Percentiles rank a stretch among this genome's conserved stretches.
Conservation (phyloP, 768 basidiomycete species). For the Lactarius tabidus region DNA sequence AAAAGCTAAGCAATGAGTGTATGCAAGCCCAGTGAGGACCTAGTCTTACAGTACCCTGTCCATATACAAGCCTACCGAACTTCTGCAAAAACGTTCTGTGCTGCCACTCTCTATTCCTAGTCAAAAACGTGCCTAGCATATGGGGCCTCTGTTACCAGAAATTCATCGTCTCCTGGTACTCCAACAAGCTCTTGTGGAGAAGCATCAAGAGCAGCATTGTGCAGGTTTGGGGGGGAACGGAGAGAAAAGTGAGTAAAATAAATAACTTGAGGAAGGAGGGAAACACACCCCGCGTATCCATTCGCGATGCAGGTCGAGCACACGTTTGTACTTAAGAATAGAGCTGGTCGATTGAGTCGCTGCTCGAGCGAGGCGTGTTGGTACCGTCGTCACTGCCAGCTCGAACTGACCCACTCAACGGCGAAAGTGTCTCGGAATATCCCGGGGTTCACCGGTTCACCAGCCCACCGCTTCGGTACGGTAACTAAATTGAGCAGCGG, state of each 20-base stretch:
- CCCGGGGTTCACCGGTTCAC: no score
- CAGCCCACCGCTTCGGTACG: no score
- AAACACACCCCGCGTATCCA: constrained; percentile 88
- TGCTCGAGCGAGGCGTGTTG: no score
- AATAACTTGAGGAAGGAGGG: constrained; percentile 1
- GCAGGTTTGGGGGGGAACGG: constrained; percentile 38
- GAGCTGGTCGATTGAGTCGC: constrained; percentile 52
- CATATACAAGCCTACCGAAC: constrained; percentile 52
- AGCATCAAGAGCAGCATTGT: constrained; percentile 71
- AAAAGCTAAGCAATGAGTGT: no score
- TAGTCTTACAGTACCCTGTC: no score
- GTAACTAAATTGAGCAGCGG: no score
- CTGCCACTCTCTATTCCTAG: constrained; percentile 42
- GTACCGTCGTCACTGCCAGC: no score
- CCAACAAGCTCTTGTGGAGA: constrained; percentile 76
- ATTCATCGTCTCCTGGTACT: constrained; percentile 94
- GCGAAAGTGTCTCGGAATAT: no score
- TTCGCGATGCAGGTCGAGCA: constrained; percentile 78
- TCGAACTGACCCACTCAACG: no score
- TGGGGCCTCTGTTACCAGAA: constrained; percentile 89
- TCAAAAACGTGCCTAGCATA: constrained; percentile 64
- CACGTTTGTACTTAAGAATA: constrained; percentile 61
- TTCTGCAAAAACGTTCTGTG: constrained; percentile 70
- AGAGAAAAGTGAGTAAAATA: not conserved
- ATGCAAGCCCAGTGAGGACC: no score